Base-by-base conservation (phyloP, 148 eudicot species). In the Polygonum maritimum region DNA sequence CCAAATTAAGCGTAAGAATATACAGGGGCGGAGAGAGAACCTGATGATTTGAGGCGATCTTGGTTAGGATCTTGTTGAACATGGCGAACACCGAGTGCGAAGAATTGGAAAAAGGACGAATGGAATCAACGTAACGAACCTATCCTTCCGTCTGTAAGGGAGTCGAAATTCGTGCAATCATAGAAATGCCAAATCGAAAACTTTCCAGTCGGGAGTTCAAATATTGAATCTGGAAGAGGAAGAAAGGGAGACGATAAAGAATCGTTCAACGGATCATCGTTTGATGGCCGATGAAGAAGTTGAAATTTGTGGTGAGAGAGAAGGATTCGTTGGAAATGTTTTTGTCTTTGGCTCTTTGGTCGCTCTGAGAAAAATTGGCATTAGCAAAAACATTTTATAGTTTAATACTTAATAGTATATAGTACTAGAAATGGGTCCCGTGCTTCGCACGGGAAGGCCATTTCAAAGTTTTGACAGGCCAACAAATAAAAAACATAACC, bases 1-100 rank as follows among this genome's bases (percentile, higher is more conserved):
- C 19, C 71, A 36, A 67, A 36, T 36, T 67, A 14, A 22, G 8
- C 19, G 7, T 67, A 35, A 63, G 39, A 63, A 63, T 63, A 67
- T 67, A 22, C 10, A 67, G 19, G 38, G 63, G 71, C 19, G 36
- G 38, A 67, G 19, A 67, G 71, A 67, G 19, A 15, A 67, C 71
- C 71, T 67, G 71, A 36, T 44, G 71, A 67, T 67, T 35, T 16
- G 71, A 44, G 71, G 71, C 38, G 44, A 67, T 19, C 71, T 36
- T 67, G 71, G 41, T 67, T 21, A 67, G 15, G 45, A 67, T 67
- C 71, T 67, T 67, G 21, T 9, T 67, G 71, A 67, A 67, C 71
- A 67, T 67, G 71, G 44, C 71, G 45, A 67, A 12, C 41, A 15
- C 71, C 22, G 45, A 67, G 44, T 7, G n/a, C 19, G 71, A 67